Evolutionary conservation across 306 rosid genomes (phyloP).

Genomic region (Senna tora): DNA sequence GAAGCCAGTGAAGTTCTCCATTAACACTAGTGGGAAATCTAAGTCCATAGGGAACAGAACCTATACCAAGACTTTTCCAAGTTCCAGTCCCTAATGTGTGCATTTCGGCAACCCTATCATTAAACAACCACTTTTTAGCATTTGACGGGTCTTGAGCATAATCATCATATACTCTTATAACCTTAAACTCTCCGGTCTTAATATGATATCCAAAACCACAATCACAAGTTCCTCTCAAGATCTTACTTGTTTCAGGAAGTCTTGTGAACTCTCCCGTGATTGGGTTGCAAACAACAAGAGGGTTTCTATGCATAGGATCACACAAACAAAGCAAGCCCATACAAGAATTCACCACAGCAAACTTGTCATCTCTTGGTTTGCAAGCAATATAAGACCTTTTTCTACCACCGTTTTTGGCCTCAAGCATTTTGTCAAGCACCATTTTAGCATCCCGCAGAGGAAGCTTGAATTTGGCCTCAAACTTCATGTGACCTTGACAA

Average conservation of each 20-base stretch:
- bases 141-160: neutral
- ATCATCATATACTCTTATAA: neutral
- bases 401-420: neutral
- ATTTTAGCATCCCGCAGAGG: too few relatives aligned
- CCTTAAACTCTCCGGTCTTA: slow-evolving; percentile 10
- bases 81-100: too few relatives aligned
- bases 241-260: too few relatives aligned
- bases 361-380: slow-evolving; percentile 12
- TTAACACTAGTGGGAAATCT: slow-evolving; percentile 15
- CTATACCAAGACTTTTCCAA: neutral
- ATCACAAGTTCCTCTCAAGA: neutral
- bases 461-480: too few relatives aligned
- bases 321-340: too few relatives aligned
- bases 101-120: neutral
- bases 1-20: slow-evolving; percentile 32
- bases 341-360: slow-evolving; percentile 26
- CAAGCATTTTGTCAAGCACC: neutral
- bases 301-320: too few relatives aligned
- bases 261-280: too few relatives aligned
- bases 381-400: too few relatives aligned
- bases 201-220: slow-evolving; percentile 14
- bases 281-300: too few relatives aligned
- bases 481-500: too few relatives aligned
- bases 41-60: neutral
- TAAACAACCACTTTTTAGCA: neutral